Percentiles rank a stretch among this genome's conserved stretches.
Evolutionary conservation across 2,329 filamentous ascomycete species (phyloP).

Genomic region (Claviceps sp.): DNA sequence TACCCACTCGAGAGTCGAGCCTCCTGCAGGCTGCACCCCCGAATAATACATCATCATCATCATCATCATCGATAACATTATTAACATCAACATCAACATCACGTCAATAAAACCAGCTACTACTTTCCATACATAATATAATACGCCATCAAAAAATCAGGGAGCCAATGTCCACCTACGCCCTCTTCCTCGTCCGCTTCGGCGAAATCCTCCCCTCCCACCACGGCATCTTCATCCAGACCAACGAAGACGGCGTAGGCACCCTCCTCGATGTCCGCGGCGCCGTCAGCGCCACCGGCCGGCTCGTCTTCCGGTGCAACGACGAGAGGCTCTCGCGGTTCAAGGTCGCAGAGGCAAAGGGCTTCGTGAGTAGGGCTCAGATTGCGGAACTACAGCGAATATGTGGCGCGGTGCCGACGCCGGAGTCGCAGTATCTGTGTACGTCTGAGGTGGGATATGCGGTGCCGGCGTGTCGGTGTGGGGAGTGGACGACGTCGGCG

Average conservation of each 20-base stretch:
- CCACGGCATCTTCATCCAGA: slow-evolving; percentile 4
- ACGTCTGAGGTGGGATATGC: background rate
- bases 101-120: background rate
- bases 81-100: background rate
- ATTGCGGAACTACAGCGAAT: slow-evolving; percentile 1
- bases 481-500: slow-evolving; percentile 1
- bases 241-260: slow-evolving; percentile 2
- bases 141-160: background rate
- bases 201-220: background rate
- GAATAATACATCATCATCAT: too few relatives aligned
- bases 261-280: slow-evolving; percentile 4
- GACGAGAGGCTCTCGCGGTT: slow-evolving; percentile 2
- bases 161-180: background rate
- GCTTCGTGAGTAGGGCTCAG: background rate
- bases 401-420: background rate
- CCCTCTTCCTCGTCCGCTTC: slow-evolving; percentile 2
- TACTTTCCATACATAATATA: too few relatives aligned
- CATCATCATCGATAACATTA: too few relatives aligned
- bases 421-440: slow-evolving; percentile 1
- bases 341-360: background rate
- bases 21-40: too few relatives aligned
- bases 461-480: slow-evolving; percentile 3
- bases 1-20: too few relatives aligned
- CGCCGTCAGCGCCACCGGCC: slow-evolving; percentile 3
- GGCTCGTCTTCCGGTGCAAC: slow-evolving; percentile 1